A percentile compares a stretch with the other conserved stretches of the same genome.
Conservation (phyloP, 768 basidiomycete species). For the Boletellus emodensis region DNA sequence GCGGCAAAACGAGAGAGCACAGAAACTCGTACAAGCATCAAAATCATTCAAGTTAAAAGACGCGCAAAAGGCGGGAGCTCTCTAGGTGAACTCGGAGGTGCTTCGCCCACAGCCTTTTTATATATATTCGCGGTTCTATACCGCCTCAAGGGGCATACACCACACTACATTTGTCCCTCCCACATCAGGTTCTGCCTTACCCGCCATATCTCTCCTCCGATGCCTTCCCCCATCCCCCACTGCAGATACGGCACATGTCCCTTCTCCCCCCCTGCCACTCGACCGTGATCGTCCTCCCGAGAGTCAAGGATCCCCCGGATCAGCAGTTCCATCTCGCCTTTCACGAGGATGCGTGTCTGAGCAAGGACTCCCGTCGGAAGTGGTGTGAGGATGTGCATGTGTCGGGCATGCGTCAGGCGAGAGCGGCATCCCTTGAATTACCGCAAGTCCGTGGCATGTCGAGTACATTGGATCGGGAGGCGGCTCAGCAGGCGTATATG, state of each 20-base stretch:
- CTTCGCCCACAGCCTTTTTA: too few relatives aligned
- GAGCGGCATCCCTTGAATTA: too few relatives aligned
- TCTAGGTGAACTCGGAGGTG: too few relatives aligned
- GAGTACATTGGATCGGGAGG: too few relatives aligned
- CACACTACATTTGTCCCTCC: conserved; percentile 57
- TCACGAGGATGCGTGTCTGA: conserved; percentile 46
- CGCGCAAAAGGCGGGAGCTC: too few relatives aligned
- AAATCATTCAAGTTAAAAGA: too few relatives aligned
- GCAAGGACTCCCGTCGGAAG: conserved; percentile 48
- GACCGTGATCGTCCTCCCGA: conserved; percentile 35
- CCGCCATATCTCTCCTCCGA: conserved; percentile 67
- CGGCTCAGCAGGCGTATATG: too few relatives aligned
- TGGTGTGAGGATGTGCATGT: conserved; percentile 79
- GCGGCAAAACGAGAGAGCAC: too few relatives aligned
- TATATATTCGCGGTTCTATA: too few relatives aligned
- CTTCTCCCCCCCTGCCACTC: conserved; percentile 48
- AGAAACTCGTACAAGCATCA: too few relatives aligned
- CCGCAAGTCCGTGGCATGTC: too few relatives aligned
- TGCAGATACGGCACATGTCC: conserved; percentile 73
- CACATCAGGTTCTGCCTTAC: conserved; percentile 88
- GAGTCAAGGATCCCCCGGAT: conserved; percentile 86
- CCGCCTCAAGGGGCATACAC: too few relatives aligned
- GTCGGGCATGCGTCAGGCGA: conserved; percentile 20
- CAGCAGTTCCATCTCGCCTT: conserved; percentile 86
- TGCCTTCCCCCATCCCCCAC: conserved; percentile 65